Evolutionary conservation across 2,329 filamentous ascomycete genomes (phyloP), one percentile per base, ranked within the genome.

Genomic region (Sphaerostilbella broomeana): DNA sequence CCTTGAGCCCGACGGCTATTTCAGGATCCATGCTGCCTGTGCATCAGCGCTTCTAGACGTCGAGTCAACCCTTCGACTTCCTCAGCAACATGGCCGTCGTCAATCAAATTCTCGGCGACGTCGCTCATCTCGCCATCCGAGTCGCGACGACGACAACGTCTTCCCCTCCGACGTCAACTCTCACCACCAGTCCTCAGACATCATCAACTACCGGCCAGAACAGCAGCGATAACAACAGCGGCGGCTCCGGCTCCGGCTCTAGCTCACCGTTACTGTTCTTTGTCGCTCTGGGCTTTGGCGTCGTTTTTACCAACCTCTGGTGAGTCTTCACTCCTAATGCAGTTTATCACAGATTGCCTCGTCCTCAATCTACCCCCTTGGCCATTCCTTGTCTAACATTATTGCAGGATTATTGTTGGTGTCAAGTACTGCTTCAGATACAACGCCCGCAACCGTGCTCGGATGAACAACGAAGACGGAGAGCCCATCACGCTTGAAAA

Each of bases 401-500:
- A 4, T 10, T 15, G 18, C 55, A 98, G 92, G 92, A 98, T 98
- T 55, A 98, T 98, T 53, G 92, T 98, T 45, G 92, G 92, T 51
- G 92, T 98, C 46, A 98, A 98, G 68, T 98, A 98, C 64, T 98
- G 92, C 67, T 98, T 98, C 65, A 78, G 92, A 53, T 97, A 98
- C 63, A 97, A 97, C 63, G 89, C 92, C 51, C 83, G 92, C 43
- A 94, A 94, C 58, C 83, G 92, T 36, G 80, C 82, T 45, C 68
- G 87, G 55, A 80, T 86, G 68, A 75, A 65, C 68, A 85, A 70
- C 49, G 85, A 88, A 53, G 85, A 89, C 50, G 84, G 85, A 58
- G 89, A 95, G 47, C 86, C 84, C 12, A 94, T 98, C 55, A 88
- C 88, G 47, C 70, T 98, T 48, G 77, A 89, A 43, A 76, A 82